Evolutionary conservation across 768 basidiomycete genomes (phyloP), one percentile per base, ranked within the genome.

Genomic region (Mycena epipterygia): DNA sequence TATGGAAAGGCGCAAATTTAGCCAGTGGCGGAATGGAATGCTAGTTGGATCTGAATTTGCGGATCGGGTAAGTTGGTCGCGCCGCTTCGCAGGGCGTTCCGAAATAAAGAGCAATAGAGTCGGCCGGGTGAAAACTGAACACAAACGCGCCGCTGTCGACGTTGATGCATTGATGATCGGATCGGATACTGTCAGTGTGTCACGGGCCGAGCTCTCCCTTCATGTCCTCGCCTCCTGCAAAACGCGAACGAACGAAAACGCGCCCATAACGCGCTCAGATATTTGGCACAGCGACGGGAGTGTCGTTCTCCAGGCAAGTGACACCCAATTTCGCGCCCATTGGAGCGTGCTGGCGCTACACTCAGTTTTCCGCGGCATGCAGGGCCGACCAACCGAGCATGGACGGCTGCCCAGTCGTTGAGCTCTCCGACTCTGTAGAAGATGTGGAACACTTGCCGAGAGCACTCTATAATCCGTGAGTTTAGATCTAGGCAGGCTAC

Each of bases 311-410:
- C 60, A 46, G n/a, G 41, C 57, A 17, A 21, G 11, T 3, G 25
- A 17, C 14, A 48, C 44, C 5, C 59, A 46, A 48, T 48, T 60
- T 48, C 44, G 59, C 30, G 42, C 46, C 30, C 58, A 59, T 46
- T 74, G 74, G 51, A 49, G 61, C 21, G 71, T 78, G 1, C 58
- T 80, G 2, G 53, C 76, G 13, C 56, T 71, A 17, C 72, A 74
- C 29, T 79, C 80, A 1, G 64, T 80, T 17, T 79, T 78, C 52
- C 55, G 53, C 25, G 73, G 70, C 44, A 77, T 81, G 77, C 71
- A 76, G 23, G 53, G 72, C 48, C 23, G 48, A 29, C 25, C 48
- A 49, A 25, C 25, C 48, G 3, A 59, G 33, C 16, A 41, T 65
- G 12, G 63, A 70, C 27, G 69, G 69, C 17, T 64, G 63, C 35